Base-by-base conservation (phyloP, 345 rosid species). In the Dipteronia sinensis region DNA sequence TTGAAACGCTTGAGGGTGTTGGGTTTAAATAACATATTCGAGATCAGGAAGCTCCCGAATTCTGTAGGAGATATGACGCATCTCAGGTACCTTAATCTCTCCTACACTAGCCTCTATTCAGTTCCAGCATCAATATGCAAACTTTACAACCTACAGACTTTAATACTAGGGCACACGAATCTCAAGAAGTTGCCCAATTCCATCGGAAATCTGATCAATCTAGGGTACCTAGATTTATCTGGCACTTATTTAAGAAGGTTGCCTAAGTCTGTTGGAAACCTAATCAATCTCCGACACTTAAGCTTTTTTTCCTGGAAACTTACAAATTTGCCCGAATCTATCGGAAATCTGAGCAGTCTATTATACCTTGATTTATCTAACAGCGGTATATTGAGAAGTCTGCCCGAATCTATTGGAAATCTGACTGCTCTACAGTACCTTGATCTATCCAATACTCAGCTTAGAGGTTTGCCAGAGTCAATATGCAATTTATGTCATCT, bases 1-100 rank as follows among this genome's bases (percentile, higher is more conserved):
- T 34, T 67, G 71, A 67, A 38, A 67, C 11, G 49, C 71, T n/a
- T 67, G 49, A 34, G 71, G 51, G 71, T 67, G 47, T 67, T 67
- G 71, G 22, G 23, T 38, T 67, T 67, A 15, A 38, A 58, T 8
- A 58, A 4, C n/a, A 7, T 58, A 58, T 58, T 58, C 63, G 11
- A 58, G 10, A 1, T 58, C 25, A 19, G 2, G 25, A 58, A 6
- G 63, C 63, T 58, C 25, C 63, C 63, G 10, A 58, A 58, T 19
- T 6, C 23, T 58, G 63, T 58, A 8, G 63, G 63, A 58, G 63
- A n/a, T 19, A 58, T 58, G 63, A 58, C 1, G 11, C 63, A n/a
- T 20, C 63, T 58, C 63, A 58, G 63, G 63, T 58, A n/a, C 63
- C 63, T 58, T 20, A 20, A 58, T 58, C 63, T 58, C 25, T 17